phyloP scores from a whole-genome alignment of 2,329 filamentous ascomycete genomes.

The Bipolaris sorokiniana region DNA sequence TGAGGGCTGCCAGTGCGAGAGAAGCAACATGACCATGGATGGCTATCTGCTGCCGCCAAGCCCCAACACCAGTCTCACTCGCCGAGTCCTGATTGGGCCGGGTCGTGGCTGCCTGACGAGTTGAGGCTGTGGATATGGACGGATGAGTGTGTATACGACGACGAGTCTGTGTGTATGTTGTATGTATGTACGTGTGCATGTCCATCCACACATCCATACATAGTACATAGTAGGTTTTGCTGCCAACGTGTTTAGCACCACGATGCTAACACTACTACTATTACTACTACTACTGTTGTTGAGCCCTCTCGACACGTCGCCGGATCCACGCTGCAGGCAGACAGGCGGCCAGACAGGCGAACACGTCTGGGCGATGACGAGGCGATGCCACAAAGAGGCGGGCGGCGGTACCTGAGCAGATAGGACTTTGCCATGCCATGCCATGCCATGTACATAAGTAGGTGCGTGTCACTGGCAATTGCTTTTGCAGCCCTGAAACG shows the following conservation, averaged over 20 bases:
- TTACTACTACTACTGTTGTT: no score
- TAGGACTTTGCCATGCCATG: not conserved
- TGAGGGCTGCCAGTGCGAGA: not conserved
- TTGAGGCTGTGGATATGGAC: not conserved
- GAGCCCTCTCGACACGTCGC: no score
- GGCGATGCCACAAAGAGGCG: no score
- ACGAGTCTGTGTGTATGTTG: not conserved
- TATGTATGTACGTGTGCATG: not conserved
- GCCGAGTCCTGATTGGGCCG: slow-evolving; percentile 14
- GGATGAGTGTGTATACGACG: not conserved
- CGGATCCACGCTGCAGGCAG: no score
- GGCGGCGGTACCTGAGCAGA: not conserved
- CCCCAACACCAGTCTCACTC: slow-evolving; percentile 6
- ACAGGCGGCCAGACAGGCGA: no score
- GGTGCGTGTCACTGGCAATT: not conserved
- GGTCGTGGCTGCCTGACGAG: not conserved
- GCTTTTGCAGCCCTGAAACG: slow-evolving; percentile 4
- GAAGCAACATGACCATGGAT: slow-evolving; percentile 1
- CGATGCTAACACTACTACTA: no score
- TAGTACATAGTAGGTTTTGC: no score
- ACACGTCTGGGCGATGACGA: no score
- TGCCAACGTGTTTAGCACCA: no score
- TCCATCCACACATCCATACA: not conserved
- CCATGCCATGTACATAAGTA: not conserved
- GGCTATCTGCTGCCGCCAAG: slow-evolving; percentile 5